These are phyloP conservation scores for Brasilioporus rufonigricans DNA, from an alignment of 768 basidiomycete species.

Conservation along the genomic window DNA sequence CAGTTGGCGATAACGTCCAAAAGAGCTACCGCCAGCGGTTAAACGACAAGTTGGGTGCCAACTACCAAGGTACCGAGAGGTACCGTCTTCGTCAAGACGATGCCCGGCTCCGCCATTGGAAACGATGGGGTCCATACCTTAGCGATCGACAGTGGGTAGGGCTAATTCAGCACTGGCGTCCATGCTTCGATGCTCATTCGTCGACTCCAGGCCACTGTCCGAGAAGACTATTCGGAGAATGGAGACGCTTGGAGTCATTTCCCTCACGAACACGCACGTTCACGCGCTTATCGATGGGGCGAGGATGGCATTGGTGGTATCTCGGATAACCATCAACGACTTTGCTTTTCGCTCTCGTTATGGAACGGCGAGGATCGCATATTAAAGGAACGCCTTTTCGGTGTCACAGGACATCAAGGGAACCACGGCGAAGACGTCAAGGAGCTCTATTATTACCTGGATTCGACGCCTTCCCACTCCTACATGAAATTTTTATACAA, in stretches of 20 bases:
- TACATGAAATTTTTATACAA: constrained; percentile 99
- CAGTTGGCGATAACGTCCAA: constrained; percentile 20
- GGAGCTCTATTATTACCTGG: constrained; percentile 97
- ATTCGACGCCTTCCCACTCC: constrained; percentile 97
- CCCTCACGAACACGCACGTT: constrained; percentile 89
- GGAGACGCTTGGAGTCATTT: constrained; percentile 97
- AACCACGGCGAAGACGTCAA: constrained; percentile 99
- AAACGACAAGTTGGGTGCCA: constrained; percentile 55
- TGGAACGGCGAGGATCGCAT: constrained; percentile 97
- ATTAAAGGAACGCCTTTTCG: constrained; percentile 94
- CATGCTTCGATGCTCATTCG: constrained; percentile 10
- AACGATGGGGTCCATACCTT: constrained; percentile 98
- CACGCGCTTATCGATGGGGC: constrained; percentile 97
- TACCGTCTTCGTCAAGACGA: constrained; percentile 84
- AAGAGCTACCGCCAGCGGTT: constrained; percentile 62
- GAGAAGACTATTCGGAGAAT: constrained; percentile 96
- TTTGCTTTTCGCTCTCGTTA: constrained; percentile 86
- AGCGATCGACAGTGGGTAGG: constrained; percentile 96
- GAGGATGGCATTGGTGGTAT: constrained; percentile 98
- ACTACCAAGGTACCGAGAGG: constrained; percentile 82
- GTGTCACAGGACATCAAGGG: constrained; percentile 94
- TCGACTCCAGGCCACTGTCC: constrained; percentile 79
- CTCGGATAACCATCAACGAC: constrained; percentile 93
- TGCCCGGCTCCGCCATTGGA: constrained; percentile 86
- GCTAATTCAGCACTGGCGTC: background rate